A percentile compares a stretch with the other conserved stretches of the same genome.
phyloP scores from a whole-genome alignment of 441 rosid genomes.

The Cnidoscolus chayamansa region DNA sequence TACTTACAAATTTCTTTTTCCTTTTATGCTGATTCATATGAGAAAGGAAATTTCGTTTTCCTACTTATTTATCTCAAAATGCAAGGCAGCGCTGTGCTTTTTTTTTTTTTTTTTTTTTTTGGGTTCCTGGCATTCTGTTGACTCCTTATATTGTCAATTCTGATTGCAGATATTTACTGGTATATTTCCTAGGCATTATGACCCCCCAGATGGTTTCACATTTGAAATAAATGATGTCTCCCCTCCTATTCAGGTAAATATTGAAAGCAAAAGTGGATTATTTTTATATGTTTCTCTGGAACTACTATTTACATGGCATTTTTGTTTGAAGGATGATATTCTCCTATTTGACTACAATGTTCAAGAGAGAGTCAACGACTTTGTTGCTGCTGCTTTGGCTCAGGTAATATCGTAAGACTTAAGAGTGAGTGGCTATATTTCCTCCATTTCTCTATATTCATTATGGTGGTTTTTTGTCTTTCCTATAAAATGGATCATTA shows the following conservation, averaged over 20 bases:
- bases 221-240: slow-evolving; percentile 77
- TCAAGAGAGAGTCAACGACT: slow-evolving; percentile 71
- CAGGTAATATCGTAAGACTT: slow-evolving; percentile 51
- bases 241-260: slow-evolving; percentile 76
- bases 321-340: slow-evolving; percentile 58
- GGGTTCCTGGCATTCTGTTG: slow-evolving; percentile 1
- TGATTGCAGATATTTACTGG: slow-evolving; percentile 81
- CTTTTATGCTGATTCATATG: slow-evolving; percentile 14
- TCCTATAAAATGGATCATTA: background rate
- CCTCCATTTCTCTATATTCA: slow-evolving; percentile 1
- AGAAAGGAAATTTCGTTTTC: slow-evolving; percentile 7
- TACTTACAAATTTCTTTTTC: slow-evolving; percentile 18
- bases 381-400: slow-evolving; percentile 79
- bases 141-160: slow-evolving; percentile 16
- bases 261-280: slow-evolving; percentile 13
- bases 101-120: background rate
- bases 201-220: slow-evolving; percentile 87
- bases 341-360: slow-evolving; percentile 87
- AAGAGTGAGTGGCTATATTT: slow-evolving; percentile 4
- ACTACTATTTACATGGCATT: slow-evolving; percentile 25
- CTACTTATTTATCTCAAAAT: background rate
- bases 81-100: background rate
- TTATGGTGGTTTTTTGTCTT: background rate
- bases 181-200: slow-evolving; percentile 84
- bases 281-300: slow-evolving; percentile 19